Evolutionary conservation across 2,329 filamentous ascomycete genomes (phyloP).

Genomic region (Teratosphaeriaceae sp.): DNA sequence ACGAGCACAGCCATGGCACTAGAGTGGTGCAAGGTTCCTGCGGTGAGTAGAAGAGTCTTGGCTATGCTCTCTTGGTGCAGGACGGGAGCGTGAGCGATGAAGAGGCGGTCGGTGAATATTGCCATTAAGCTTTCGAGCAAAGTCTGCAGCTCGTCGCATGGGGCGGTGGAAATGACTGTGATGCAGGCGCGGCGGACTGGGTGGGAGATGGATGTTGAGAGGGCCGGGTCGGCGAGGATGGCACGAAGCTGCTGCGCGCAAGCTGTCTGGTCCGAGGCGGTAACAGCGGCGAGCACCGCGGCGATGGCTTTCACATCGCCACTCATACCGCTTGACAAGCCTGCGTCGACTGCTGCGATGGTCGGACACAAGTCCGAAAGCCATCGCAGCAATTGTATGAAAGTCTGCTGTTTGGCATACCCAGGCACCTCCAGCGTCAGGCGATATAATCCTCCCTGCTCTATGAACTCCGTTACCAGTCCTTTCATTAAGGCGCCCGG

Average conservation of each 20-base stretch:
- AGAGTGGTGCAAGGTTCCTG: conserved; percentile 66
- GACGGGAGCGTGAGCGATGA: conserved; percentile 77
- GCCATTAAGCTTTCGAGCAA: conserved; percentile 62
- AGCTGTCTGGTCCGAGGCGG: not conserved
- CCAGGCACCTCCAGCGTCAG: conserved; percentile 16
- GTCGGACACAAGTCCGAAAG: conserved; percentile 12
- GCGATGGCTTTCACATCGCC: conserved; percentile 5
- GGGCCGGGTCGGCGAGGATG: conserved; percentile 18
- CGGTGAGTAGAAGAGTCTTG: conserved; percentile 69
- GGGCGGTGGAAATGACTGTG: conserved; percentile 16
- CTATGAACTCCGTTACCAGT: conserved; percentile 3
- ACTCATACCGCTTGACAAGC: no score
- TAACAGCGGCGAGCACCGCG: conserved; percentile 9
- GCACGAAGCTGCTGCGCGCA: conserved; percentile 13
- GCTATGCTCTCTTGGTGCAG: conserved; percentile 83
- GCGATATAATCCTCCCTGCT: no score
- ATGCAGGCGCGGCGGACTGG: conserved; percentile 22
- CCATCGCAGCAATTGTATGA: conserved; percentile 31
- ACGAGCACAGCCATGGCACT: conserved; percentile 60
- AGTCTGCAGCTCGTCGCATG: conserved; percentile 36
- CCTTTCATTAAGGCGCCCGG: conserved; percentile 25
- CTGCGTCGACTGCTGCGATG: no score
- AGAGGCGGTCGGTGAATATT: conserved; percentile 78
- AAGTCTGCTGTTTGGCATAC: conserved; percentile 35
- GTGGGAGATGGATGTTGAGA: conserved; percentile 16